Conservation (phyloP, 1,284 basidiomycete genomes). For the Phylloporus sp. region DNA sequence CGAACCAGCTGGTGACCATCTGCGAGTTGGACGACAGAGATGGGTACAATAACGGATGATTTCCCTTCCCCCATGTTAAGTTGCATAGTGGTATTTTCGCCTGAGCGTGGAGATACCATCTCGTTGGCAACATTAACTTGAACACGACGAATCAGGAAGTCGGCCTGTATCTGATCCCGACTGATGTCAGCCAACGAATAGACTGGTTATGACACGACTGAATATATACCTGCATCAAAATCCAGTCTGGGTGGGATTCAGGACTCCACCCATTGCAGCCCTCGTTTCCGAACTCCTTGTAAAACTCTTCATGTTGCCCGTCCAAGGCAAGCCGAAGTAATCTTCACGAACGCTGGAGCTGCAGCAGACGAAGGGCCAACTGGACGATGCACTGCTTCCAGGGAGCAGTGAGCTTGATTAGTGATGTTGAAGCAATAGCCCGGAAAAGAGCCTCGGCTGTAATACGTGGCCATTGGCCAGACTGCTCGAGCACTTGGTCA, state of each 20-base stretch:
- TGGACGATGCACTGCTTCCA: slow-evolving; percentile 35
- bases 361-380: slow-evolving; percentile 23
- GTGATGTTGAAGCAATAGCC: slow-evolving; percentile 20
- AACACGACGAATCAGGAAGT: slow-evolving; percentile 36
- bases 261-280: slow-evolving; percentile 14
- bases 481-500: background rate
- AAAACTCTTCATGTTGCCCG: slow-evolving; percentile 33
- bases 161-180: background rate
- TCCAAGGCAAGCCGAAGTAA: slow-evolving; percentile 11
- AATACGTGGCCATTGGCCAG: slow-evolving; percentile 30
- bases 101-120: slow-evolving; percentile 49
- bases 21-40: slow-evolving; percentile 45
- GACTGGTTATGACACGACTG: background rate
- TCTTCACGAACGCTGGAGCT: slow-evolving; percentile 16
- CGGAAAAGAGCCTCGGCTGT: slow-evolving; percentile 30
- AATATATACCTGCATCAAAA: slow-evolving; percentile 23
- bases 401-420: background rate
- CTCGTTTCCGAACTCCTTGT: slow-evolving; percentile 40
- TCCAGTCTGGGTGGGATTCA: slow-evolving; percentile 44
- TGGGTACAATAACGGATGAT: slow-evolving; percentile 56
- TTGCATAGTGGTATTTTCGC: slow-evolving; percentile 5
- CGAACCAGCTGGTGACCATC: slow-evolving; percentile 47
- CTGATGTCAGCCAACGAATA: background rate
- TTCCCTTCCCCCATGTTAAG: slow-evolving; percentile 46
- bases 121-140: slow-evolving; percentile 47